Evolutionary conservation across 257 asterid genomes (phyloP), one percentile per base, ranked within the genome.

Genomic region (Verbena officinalis): DNA sequence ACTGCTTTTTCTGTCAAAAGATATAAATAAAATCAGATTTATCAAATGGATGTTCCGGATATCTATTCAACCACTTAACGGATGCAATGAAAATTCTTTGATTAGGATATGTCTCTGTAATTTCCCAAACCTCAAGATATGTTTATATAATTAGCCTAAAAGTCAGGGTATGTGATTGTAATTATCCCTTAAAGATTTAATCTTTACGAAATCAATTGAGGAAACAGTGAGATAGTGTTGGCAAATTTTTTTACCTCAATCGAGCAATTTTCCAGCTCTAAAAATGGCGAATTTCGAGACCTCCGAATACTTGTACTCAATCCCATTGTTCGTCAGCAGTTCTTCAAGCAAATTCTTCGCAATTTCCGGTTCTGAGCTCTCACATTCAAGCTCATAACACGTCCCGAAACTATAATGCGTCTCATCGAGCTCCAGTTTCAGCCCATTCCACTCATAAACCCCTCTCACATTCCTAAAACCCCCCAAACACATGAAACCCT

Each of bases 391-490:
- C 81, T 90, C 98, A 66, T 70, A 93, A 59, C 86, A 73, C 31
- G 74, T 82, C 17, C 98, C 97, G 33, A 90, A 93, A 14, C 77
- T 79, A 46, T 62, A 92, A 42, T 54, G 74, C 59, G 97, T 85
- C 74, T 87, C 97, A 16, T 89, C 97, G 9, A 92, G 55, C 83
- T 89, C 98, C 82, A 89, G 69, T 54, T 73, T 81, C 77, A 92
- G 74, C 42, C 96, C 97, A 0, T 77, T 83, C 98, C 98, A 92
- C 44, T 87, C 94, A 55, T 87, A 84, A 53, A 87, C 83, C 8
- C 80, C 83, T 55, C 98, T 80, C 78, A 86, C 86, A 55, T 91
- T 91, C 61, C 95, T 82, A 51, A 86, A 89, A 4, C 97, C 97
- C 23, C 95, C 98, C 75, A 92, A 68, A 59, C 90, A 82, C 5